Evolutionary conservation across 805 yeast species (phyloP).

Genomic region (Lachancea waltii): DNA sequence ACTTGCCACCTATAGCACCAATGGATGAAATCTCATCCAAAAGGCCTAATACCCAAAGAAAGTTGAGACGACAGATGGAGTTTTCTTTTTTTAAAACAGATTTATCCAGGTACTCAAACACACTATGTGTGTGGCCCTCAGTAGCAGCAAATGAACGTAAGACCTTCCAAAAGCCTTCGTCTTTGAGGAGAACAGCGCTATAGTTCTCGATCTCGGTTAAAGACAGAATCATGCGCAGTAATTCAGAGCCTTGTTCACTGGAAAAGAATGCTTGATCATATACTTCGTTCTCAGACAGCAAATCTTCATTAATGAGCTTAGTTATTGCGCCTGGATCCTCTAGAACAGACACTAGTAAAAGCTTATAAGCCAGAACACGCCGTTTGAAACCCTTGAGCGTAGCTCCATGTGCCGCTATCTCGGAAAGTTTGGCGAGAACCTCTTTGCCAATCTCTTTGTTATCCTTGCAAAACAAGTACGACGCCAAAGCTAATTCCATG

Average conservation of each 20-base stretch:
- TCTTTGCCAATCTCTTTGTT: slow-evolving; percentile 27
- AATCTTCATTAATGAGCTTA: slow-evolving; percentile 23
- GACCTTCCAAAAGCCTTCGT: slow-evolving; percentile 50
- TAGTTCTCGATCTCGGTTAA: slow-evolving; percentile 23
- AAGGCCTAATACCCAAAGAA: slow-evolving; percentile 60
- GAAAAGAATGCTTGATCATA: slow-evolving; percentile 28
- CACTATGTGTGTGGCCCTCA: slow-evolving; percentile 36
- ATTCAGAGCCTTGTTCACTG: slow-evolving; percentile 41
- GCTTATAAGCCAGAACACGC: slow-evolving; percentile 36
- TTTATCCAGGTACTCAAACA: slow-evolving; percentile 44
- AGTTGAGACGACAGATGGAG: slow-evolving; percentile 44
- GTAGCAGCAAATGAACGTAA: slow-evolving; percentile 44
- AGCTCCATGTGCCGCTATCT: slow-evolving; percentile 14
- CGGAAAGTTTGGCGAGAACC: slow-evolving; percentile 18
- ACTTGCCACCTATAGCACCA: slow-evolving; percentile 73
- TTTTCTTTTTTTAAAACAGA: slow-evolving; percentile 30
- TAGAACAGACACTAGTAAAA: slow-evolving; percentile 24
- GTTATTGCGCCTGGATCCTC: slow-evolving; percentile 22
- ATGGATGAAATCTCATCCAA: slow-evolving; percentile 75
- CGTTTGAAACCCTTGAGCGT: slow-evolving; percentile 25
- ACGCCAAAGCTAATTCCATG: slow-evolving; percentile 36
- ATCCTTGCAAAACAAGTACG: slow-evolving; percentile 25
- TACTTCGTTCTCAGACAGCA: slow-evolving; percentile 30
- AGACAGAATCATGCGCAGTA: slow-evolving; percentile 39
- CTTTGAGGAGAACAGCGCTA: slow-evolving; percentile 38